These are phyloP conservation scores for Neurospora terricola DNA, from an alignment of 495 filamentous ascomycete genomes.

Conservation along the genomic window DNA sequence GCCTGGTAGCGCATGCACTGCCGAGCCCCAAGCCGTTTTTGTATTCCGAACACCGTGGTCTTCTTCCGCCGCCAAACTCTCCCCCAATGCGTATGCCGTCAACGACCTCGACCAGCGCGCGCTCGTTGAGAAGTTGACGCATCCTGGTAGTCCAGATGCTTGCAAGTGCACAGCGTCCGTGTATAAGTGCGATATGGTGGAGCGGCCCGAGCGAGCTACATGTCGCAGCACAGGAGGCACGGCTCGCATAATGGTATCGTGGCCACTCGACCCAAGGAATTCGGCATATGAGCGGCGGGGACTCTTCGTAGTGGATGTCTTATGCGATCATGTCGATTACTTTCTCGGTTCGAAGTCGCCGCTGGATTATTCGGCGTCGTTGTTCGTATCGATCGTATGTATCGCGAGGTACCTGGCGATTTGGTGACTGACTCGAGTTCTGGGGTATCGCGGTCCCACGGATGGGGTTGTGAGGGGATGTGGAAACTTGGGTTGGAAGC, in stretches of 20 bases:
- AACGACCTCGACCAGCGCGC: background rate
- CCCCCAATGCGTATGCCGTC: background rate
- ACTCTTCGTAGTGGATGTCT: background rate
- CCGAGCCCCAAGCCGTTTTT: background rate
- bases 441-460: background rate
- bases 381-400: background rate
- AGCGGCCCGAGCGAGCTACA: slow-evolving; percentile 1
- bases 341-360: background rate
- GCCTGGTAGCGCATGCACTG: background rate
- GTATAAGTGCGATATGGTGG: background rate
- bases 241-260: slow-evolving; percentile 9
- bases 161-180: background rate
- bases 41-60: background rate
- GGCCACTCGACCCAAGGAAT: slow-evolving; percentile 1
- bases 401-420: background rate
- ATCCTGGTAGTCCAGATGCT: background rate
- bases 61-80: background rate
- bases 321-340: background rate
- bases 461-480: background rate
- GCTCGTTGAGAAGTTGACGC: background rate
- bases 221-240: slow-evolving; percentile 5
- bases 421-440: background rate
- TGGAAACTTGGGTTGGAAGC: background rate
- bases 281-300: background rate
- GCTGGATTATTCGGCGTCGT: background rate